Evolutionary conservation across 2,329 filamentous ascomycete genomes (phyloP).

Genomic region (Helminthosporium solani): DNA sequence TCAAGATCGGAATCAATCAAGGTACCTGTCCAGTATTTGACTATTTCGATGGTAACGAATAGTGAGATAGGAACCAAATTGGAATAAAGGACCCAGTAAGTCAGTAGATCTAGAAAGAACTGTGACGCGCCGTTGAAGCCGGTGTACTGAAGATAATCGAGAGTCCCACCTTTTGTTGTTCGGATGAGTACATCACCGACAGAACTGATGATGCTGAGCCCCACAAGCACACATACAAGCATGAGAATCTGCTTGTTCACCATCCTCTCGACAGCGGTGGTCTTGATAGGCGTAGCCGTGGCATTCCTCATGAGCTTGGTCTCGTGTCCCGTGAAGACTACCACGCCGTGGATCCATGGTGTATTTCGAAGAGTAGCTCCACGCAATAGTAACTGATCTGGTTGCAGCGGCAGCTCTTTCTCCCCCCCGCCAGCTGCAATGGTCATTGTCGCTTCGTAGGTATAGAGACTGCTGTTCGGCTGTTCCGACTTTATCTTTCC

Average conservation of each 20-base stretch:
- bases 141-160: slow-evolving; percentile 70
- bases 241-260: slow-evolving; percentile 92
- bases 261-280: slow-evolving; percentile 90
- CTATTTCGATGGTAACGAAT: slow-evolving; percentile 94
- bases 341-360: slow-evolving; percentile 92
- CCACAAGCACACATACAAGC: slow-evolving; percentile 79
- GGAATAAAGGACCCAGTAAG: slow-evolving; percentile 97
- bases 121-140: slow-evolving; percentile 67
- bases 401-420: slow-evolving; percentile 84
- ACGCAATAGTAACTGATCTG: slow-evolving; percentile 88
- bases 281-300: slow-evolving; percentile 94
- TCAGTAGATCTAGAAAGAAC: slow-evolving; percentile 93
- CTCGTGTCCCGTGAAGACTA: slow-evolving; percentile 97
- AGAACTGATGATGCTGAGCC: slow-evolving; percentile 84
- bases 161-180: slow-evolving; percentile 58
- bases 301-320: slow-evolving; percentile 99
- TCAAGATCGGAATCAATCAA: slow-evolving; percentile 97
- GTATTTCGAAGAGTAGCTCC: slow-evolving; percentile 94
- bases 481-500: slow-evolving; percentile 92
- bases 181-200: slow-evolving; percentile 85
- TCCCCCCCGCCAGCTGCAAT: slow-evolving; percentile 88
- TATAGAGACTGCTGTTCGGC: slow-evolving; percentile 97
- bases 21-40: slow-evolving; percentile 98
- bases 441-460: slow-evolving; percentile 93
- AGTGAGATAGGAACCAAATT: slow-evolving; percentile 95